A percentile compares a stretch with the other conserved stretches of the same genome.
Evolutionary conservation across 768 basidiomycete species (phyloP).

Genomic region (Suillus fuscotomentosus): DNA sequence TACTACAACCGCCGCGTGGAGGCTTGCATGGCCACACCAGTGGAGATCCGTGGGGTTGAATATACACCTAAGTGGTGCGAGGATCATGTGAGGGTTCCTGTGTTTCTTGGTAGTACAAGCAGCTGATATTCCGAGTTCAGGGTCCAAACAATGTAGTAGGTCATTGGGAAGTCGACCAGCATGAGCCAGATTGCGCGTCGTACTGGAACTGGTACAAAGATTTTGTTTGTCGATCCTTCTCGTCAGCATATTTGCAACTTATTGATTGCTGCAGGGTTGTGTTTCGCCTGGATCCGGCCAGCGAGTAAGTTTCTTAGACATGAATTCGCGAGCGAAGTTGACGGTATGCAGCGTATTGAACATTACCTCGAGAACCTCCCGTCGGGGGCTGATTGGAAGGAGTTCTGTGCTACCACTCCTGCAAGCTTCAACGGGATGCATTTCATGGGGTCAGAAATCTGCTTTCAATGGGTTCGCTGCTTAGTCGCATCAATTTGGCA

Average conservation of each 20-base stretch:
- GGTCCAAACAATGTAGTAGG: constrained; percentile 20
- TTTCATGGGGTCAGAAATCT: constrained; percentile 23
- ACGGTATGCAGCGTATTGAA: constrained; percentile 24
- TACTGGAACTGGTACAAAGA: constrained; percentile 27
- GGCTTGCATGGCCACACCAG: constrained; percentile 22
- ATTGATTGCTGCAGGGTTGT: constrained; percentile 1
- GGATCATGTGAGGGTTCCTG: constrained; percentile 14
- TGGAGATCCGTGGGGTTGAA: constrained; percentile 22
- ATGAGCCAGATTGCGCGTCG: constrained; percentile 26
- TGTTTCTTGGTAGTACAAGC: not conserved
- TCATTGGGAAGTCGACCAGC: constrained; percentile 24
- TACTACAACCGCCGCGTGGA: constrained; percentile 17
- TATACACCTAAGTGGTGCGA: constrained; percentile 21
- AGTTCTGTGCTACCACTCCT: constrained; percentile 34
- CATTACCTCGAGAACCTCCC: constrained; percentile 28
- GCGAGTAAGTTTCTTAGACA: not conserved
- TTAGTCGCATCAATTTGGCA: not conserved
- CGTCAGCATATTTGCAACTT: not conserved
- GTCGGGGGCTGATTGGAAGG: constrained; percentile 24
- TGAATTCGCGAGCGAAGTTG: not conserved
- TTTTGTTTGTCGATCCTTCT: not conserved
- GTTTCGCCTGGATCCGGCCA: not conserved
- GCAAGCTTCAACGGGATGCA: constrained; percentile 21
- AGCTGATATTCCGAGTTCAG: constrained; percentile 10
- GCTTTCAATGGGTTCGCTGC: constrained; percentile 20